A percentile compares a stretch with the other conserved stretches of the same genome.
These are phyloP conservation scores for Eucommia ulmoides DNA, from an alignment of 257 asterid genomes.

Conservation along the genomic window DNA sequence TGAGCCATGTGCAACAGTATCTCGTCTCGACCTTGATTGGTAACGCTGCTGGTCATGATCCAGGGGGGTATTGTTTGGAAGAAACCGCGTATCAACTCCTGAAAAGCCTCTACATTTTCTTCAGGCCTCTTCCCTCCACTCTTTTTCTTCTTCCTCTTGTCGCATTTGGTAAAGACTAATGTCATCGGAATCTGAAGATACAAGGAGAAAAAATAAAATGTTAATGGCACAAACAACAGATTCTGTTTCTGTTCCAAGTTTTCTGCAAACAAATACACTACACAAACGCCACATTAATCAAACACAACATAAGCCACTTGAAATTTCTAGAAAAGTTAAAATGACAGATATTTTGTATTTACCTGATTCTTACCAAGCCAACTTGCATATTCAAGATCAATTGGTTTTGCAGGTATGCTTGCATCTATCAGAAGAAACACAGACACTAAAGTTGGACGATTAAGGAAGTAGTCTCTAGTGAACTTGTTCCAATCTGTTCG, in stretches of 20 bases:
- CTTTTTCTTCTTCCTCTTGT: slow-evolving; percentile 86
- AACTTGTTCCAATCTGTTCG: slow-evolving; percentile 85
- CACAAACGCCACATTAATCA: too few species aligned
- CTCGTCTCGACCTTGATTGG: slow-evolving; percentile 94
- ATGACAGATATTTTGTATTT: too few species aligned
- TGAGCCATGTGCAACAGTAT: slow-evolving; percentile 92
- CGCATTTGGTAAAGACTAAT: slow-evolving; percentile 82
- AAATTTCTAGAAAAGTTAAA: too few species aligned
- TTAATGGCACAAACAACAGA: too few species aligned
- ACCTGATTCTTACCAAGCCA: slow-evolving; percentile 94
- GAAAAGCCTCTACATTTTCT: slow-evolving; percentile 73
- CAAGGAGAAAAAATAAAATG: neutral
- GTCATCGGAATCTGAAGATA: slow-evolving; percentile 84
- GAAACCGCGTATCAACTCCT: slow-evolving; percentile 41
- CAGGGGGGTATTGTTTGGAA: slow-evolving; percentile 87
- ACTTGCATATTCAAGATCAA: slow-evolving; percentile 90
- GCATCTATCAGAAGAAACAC: slow-evolving; percentile 97
- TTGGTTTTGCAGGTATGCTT: slow-evolving; percentile 76
- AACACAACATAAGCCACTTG: too few species aligned
- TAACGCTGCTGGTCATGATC: slow-evolving; percentile 94
- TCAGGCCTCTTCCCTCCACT: slow-evolving; percentile 87
- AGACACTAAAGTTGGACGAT: slow-evolving; percentile 84
- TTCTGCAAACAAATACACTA: too few species aligned
- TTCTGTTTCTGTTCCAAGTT: too few species aligned
- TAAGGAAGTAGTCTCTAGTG: slow-evolving; percentile 88